Base-by-base conservation (phyloP, 2,329 filamentous ascomycete genomes). In the Monosporascus ibericus region DNA sequence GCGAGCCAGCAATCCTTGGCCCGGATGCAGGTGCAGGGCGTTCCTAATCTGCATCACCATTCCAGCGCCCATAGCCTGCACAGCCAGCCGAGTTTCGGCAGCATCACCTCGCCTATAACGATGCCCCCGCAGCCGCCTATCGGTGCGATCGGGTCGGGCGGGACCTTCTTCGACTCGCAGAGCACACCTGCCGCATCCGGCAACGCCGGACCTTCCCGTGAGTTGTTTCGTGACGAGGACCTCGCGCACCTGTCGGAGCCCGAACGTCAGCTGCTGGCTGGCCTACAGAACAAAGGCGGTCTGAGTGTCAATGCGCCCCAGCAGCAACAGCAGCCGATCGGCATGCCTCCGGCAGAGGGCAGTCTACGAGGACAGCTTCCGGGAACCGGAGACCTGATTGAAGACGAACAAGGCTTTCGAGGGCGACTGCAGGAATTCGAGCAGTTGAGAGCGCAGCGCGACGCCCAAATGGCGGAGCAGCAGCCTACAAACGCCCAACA, bases 51-150 rank as follows among this genome's bases (percentile, higher is more conserved):
- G 8, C 91, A 97, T 63, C 94, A 97, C 65, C 92, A 97, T 66
- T 92, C 90, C 1, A 97, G 92, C 66, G 90, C 90, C 8, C 92
- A 97, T 61, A 97, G 92, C 66, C 79, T 99, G 54, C 94, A 99
- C 66, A 96, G 91, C 67, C 94, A 99, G 70, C 92, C 92, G 22
- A 97, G 92, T 72, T 96, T 94, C 66, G 90, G 92, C 18, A 96
- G 88, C 71, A 95, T 99, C 59, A 85, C 90, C 3, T 95, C 91
- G n/a, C 91, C 92, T 2, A 82, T 87, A 53, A 84, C 83, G 11
- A 84, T 76, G 62, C 72, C 67, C 17, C 69, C 73, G 40, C 76
- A 84, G 75, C 65, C 81, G 65, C 71, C 77, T 5, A 74, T 81
- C 9, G 81, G 79, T 2, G 77, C 80, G 15, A 77, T 85, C 48